Evolutionary conservation across 371 early-diverging fungal genomes (phyloP), one percentile per base, ranked within the genome.

Genomic region (Lichtheimia hyalospora): DNA sequence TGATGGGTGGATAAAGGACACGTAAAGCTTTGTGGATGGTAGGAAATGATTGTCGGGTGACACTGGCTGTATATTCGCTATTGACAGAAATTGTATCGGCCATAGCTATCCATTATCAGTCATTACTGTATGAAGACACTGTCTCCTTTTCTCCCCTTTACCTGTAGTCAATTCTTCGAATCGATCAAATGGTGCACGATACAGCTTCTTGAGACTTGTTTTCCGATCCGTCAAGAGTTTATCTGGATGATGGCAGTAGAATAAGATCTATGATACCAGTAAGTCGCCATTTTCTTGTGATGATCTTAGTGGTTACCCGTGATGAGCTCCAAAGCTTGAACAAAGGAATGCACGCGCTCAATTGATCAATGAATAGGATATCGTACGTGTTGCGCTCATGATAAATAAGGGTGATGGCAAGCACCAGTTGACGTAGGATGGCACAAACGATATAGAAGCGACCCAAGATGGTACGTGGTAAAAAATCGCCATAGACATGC

Each of bases 241-340:
- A 66, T 98, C 98, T 0, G 98, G 98, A 68, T 93, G 96, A 63
- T 98, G 98, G 70, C 98, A 96, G 69, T 98, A 98, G 74, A 97
- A 98, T 27, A 97, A 71, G 8, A 96, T 82, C 78, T 87, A 34
- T 34, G 34, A 34, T 46, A 46, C 46, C 18, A 46, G n/a, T n/a
- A n/a, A n/a, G n/a, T n/a, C n/a, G n/a, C n/a, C n/a, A n/a, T n/a
- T n/a, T n/a, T n/a, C n/a, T n/a, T n/a, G n/a, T n/a, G n/a, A n/a
- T n/a, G n/a, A n/a, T n/a, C n/a, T n/a, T n/a, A n/a, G n/a, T n/a
- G n/a, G n/a, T 59, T 69, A 88, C 88, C 67, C 85, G 86, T 18
- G 84, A 70, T 2, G 83, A 74, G 16, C 84, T 76, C 46, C 70
- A 70, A 67, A 81, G 80, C 39, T 87, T 83, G 42, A 97, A 72